Evolutionary conservation across 2,329 filamentous ascomycete species (phyloP), one percentile per base, ranked within the genome.

Genomic region (Botrytis hyacinthi): DNA sequence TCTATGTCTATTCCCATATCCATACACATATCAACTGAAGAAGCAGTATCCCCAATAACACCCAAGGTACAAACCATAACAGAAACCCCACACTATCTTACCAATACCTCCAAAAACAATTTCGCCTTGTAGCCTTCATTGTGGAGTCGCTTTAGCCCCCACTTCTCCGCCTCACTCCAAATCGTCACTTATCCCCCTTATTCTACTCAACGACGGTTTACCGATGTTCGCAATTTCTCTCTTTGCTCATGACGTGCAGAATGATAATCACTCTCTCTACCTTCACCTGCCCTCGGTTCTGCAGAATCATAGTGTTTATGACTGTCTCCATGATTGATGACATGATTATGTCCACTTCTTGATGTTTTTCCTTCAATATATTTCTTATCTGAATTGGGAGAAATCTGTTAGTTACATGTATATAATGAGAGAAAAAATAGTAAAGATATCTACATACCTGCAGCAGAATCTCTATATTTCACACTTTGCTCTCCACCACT

Each of bases 201-300:
- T 29, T 63, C 3, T 66, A n/a, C 20, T 54, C 16, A 65, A 42
- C 42, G 51, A 35, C 42, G 37, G 32, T 26, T 20, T 22, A 2
- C 48, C 8, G 35, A 68, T 57, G 66, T 9, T 20, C 37, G 66
- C 12, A 10, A 37, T 44, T 57, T 69, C 10, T 44, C n/a, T 44
- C 20, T 57, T 48, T 66, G 14, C 20, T 46, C 40, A 37, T 61
- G 6, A 20, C 61, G 42, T 54, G 59, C 22, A 14, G n/a, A 12
- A 51, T 65, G 40, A 18, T 46, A 63, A 40, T 46, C 59, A 4
- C 26, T 12, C 29, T 65, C 44, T 66, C 26, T 71, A 1, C 48
- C 71, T 46, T 72, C 71, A 35, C 71, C 26, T 29, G 71, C 42
- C 48, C 62, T 60, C n/a, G 71, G 71, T 12, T 72, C 71, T 9